A percentile compares a stretch with the other conserved stretches of the same genome.
phyloP scores from a whole-genome alignment of 805 yeast genomes.

The Pichia occidentalis region DNA sequence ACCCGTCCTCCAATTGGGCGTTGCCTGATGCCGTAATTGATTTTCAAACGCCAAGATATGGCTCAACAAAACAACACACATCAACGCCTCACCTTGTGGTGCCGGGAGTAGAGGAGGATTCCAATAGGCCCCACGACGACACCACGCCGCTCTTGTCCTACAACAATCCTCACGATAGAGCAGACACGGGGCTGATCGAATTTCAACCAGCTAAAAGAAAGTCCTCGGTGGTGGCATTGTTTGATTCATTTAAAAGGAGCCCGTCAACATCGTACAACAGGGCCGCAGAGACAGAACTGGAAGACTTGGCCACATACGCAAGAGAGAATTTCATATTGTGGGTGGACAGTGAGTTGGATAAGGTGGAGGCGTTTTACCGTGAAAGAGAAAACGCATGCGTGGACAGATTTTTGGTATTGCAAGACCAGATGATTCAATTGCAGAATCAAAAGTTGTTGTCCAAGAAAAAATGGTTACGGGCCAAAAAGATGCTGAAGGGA shows the following conservation, averaged over 20 bases:
- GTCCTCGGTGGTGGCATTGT: slow-evolving; percentile 22
- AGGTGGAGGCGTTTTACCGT: slow-evolving; percentile 55
- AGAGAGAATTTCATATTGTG: slow-evolving; percentile 51
- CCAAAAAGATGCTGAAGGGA: slow-evolving; percentile 7
- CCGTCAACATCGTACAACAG: slow-evolving; percentile 6
- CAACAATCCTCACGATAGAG: too few species aligned
- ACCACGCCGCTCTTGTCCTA: too few species aligned
- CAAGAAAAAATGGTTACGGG: slow-evolving; percentile 15
- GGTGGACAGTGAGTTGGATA: slow-evolving; percentile 56
- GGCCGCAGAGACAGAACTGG: slow-evolving; percentile 21
- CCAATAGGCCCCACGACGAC: too few species aligned
- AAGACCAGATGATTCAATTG: slow-evolving; percentile 62
- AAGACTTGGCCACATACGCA: slow-evolving; percentile 31
- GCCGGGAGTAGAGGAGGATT: too few species aligned
- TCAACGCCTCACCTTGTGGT: slow-evolving; percentile 8
- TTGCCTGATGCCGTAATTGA: slow-evolving; percentile 7
- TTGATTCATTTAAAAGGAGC: slow-evolving; percentile 9
- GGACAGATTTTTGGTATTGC: slow-evolving; percentile 52
- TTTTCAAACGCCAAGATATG: background rate
- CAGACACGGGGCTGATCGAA: too few species aligned
- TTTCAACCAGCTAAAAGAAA: slow-evolving; percentile 13
- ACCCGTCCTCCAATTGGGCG: slow-evolving; percentile 4
- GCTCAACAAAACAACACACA: slow-evolving; percentile 1
- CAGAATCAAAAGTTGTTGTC: slow-evolving; percentile 42
- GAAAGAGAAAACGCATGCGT: slow-evolving; percentile 55